Conservation (phyloP, 306 rosid genomes). For the Hylodesmum podocarpum region DNA sequence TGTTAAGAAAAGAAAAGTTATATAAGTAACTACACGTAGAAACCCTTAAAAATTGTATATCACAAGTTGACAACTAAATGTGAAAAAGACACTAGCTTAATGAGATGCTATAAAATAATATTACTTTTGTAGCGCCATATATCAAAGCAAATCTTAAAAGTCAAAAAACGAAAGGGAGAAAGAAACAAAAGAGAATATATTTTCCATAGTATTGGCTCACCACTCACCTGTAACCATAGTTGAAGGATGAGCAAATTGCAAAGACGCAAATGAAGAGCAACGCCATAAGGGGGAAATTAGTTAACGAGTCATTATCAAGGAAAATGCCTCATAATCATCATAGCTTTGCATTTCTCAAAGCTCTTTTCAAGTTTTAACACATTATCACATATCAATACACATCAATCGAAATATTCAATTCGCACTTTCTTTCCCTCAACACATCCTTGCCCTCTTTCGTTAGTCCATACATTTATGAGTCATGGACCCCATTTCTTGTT, state of each 20-base stretch:
- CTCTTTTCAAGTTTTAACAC: background rate
- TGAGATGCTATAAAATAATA: too few species aligned
- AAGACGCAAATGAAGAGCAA: background rate
- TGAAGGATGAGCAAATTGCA: background rate
- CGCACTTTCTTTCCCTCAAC: background rate
- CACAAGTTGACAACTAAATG: too few species aligned
- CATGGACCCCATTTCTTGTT: conserved; percentile 9
- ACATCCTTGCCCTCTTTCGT: background rate
- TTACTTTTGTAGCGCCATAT: background rate
- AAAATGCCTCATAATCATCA: conserved; percentile 4
- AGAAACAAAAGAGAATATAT: background rate
- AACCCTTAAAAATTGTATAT: too few species aligned
- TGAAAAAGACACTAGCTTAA: too few species aligned
- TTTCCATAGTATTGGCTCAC: background rate
- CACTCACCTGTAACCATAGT: background rate
- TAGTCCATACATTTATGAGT: background rate
- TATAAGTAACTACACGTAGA: too few species aligned
- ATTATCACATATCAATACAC: background rate
- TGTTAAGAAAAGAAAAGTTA: too few species aligned
- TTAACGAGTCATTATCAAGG: conserved; percentile 19
- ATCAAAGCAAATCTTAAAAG: conserved; percentile 17
- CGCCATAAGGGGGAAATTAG: conserved; percentile 4
- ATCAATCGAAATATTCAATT: background rate
- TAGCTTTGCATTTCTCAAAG: background rate
- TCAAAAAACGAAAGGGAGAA: background rate